Conservation (phyloP, 225 moss, liverwort and hornwort genomes). For the Rhytidiadelphus loreus region DNA sequence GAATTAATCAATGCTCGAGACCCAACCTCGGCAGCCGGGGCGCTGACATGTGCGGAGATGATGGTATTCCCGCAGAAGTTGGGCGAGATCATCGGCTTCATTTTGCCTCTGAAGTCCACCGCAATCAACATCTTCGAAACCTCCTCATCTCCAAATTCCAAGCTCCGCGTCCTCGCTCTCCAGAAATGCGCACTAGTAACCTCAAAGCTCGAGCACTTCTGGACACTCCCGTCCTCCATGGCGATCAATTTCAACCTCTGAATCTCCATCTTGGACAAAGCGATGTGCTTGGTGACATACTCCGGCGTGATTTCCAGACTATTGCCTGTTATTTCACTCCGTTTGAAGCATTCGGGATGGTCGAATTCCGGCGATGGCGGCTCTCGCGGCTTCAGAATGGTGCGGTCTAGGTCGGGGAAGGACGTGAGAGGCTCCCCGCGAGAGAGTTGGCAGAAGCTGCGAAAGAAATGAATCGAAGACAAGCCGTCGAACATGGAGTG, state of each 20-base stretch:
- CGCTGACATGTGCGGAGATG: conserved; percentile 6
- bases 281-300: conserved; percentile 22
- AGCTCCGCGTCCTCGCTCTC: conserved; percentile 22
- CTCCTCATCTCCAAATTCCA: conserved; percentile 5
- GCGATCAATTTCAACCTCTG: conserved; percentile 9
- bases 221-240: neutral
- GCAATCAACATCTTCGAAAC: conserved; percentile 22
- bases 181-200: conserved; percentile 22
- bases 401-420: conserved; percentile 20
- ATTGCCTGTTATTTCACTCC: neutral
- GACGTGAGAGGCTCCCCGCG: conserved; percentile 6
- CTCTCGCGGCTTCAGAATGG: conserved; percentile 10
- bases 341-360: conserved; percentile 27
- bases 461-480: conserved; percentile 23
- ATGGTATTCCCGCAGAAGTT: conserved; percentile 34
- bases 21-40: conserved; percentile 1
- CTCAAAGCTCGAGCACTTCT: conserved; percentile 21
- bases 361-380: conserved; percentile 17
- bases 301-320: neutral
- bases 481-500: conserved; percentile 30
- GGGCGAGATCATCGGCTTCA: conserved; percentile 3
- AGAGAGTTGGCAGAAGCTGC: conserved; percentile 17
- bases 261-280: conserved; percentile 1
- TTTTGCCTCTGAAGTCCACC: conserved; percentile 25
- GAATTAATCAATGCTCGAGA: neutral